Evolutionary conservation across 768 basidiomycete genomes (phyloP).

Genomic region (Tylopilus intermedius): DNA sequence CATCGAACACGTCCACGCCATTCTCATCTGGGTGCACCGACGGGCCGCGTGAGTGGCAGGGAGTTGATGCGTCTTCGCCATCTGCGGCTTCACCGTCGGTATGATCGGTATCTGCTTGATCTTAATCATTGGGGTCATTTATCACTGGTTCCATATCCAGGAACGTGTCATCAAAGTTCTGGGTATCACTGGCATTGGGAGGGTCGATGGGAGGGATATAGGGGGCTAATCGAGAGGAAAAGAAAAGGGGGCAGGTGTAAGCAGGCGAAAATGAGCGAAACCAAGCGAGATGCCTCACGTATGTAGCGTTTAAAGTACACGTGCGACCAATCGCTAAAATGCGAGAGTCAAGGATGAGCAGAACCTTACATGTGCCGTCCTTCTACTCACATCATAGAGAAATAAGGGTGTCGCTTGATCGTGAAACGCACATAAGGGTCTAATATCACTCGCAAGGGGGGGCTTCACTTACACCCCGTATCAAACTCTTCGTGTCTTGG

Average conservation of each 20-base stretch:
- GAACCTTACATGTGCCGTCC: background rate
- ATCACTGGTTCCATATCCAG: slow-evolving; percentile 92
- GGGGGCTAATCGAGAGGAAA: slow-evolving; percentile 51
- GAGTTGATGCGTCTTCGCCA: slow-evolving; percentile 75
- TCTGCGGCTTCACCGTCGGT: slow-evolving; percentile 71
- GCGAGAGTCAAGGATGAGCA: slow-evolving; percentile 7
- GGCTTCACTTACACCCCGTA: slow-evolving; percentile 74
- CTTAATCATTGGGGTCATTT: slow-evolving; percentile 64
- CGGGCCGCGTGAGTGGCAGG: slow-evolving; percentile 74
- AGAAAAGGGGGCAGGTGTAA: slow-evolving; percentile 12
- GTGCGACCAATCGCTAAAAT: slow-evolving; percentile 81
- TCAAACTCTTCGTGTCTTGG: slow-evolving; percentile 89
- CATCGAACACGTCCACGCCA: slow-evolving; percentile 77
- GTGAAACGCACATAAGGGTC: slow-evolving; percentile 11
- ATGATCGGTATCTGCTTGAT: slow-evolving; percentile 62
- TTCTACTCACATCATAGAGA: slow-evolving; percentile 78
- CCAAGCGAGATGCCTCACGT: slow-evolving; percentile 46
- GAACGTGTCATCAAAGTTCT: slow-evolving; percentile 97
- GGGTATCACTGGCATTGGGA: slow-evolving; percentile 89
- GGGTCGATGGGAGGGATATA: slow-evolving; percentile 92
- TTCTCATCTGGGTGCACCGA: slow-evolving; percentile 52
- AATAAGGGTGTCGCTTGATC: slow-evolving; percentile 92
- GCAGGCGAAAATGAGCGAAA: slow-evolving; percentile 3
- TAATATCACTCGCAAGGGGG: background rate
- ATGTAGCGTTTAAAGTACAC: slow-evolving; percentile 93